Base-by-base conservation (phyloP, 352 stramenopile genomes). In the Phytophthora vignae region DNA sequence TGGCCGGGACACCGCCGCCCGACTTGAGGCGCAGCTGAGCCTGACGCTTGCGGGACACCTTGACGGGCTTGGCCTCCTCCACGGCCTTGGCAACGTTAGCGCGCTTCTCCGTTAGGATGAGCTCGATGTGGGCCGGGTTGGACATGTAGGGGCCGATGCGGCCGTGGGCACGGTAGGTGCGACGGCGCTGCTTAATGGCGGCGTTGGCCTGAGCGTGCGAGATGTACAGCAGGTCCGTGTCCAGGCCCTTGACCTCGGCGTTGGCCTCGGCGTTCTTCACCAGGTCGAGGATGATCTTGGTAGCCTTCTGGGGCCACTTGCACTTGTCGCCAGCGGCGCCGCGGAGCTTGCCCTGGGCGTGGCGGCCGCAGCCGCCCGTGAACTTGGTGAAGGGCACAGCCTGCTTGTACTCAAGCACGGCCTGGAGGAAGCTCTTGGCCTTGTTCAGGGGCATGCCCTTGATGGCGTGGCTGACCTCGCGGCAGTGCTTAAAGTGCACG, bases 401-500 rank as follows among this genome's bases (percentile, higher is more conserved):
- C 73, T 96, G 90, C 96, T 99, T 99, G 88, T 98, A 98, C 62
- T 97, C 88, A 19, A 99, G 84, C 61, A 99, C 98, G 77, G 98
- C 93, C 76, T 99, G 82, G 42, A 99, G 87, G 85, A 98, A 99
- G 77, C 87, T 85, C 79, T 98, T 97, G 64, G 97, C 97, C 88
- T 99, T 99, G 73, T 74, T 83, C 57, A 99, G 81, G 53, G 94
- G 93, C 96, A 99, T 98, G 73, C 97, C 97, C 85, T 99, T 99
- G 90, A 99, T 99, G 71, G 95, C 91, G 80, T 99, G 93, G 73
- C 88, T 94, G 54, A 99, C 98, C 82, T 99, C 98, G 76, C 97
- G 94, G 85, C 97, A 99, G 93, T 99, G 98, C 96, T 99, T 99
- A 93, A 99, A 99, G 90, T 99, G 98, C 78, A 99, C 96, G 77